Evolutionary conservation across 2,329 filamentous ascomycete genomes (phyloP).

Genomic region (Cladophialophora carrionii): DNA sequence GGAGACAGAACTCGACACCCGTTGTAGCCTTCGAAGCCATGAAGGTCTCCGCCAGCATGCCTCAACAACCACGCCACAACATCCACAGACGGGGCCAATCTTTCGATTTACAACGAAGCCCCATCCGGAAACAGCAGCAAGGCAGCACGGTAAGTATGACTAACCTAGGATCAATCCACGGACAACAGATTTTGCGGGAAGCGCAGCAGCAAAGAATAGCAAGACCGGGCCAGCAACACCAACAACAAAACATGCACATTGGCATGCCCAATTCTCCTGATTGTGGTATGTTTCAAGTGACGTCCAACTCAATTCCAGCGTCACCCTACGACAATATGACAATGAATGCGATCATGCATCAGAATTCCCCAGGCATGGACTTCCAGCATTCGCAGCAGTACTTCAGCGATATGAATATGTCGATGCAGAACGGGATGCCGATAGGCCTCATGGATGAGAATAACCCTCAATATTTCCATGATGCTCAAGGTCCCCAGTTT

Average conservation of each 20-base stretch:
- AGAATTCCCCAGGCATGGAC: conserved; percentile 34
- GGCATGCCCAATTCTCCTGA: conserved; percentile 47
- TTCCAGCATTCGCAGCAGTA: conserved; percentile 36
- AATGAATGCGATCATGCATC: conserved; percentile 39
- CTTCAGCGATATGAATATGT: conserved; percentile 35
- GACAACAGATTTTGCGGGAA: conserved; percentile 85
- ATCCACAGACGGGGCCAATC: conserved; percentile 78
- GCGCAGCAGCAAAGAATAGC: conserved; percentile 83
- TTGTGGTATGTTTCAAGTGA: conserved; percentile 35
- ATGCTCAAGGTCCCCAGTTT: conserved; percentile 29
- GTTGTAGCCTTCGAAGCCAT: conserved; percentile 71
- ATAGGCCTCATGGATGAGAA: conserved; percentile 38
- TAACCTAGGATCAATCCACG: conserved; percentile 60
- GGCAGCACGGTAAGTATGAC: conserved; percentile 53
- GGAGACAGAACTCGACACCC: conserved; percentile 86
- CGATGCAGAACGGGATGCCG: conserved; percentile 30
- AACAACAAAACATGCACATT: conserved; percentile 40
- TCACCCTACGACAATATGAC: conserved; percentile 38
- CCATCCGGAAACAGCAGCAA: conserved; percentile 36
- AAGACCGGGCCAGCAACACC: conserved; percentile 68
- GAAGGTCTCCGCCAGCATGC: conserved; percentile 65
- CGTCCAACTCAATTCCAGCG: conserved; percentile 30
- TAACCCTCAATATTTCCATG: conserved; percentile 37
- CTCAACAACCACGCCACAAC: conserved; percentile 55
- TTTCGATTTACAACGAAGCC: conserved; percentile 56